These are phyloP conservation scores for Coffea humblotiana DNA, from an alignment of 305 asterid species.

Conservation along the genomic window DNA sequence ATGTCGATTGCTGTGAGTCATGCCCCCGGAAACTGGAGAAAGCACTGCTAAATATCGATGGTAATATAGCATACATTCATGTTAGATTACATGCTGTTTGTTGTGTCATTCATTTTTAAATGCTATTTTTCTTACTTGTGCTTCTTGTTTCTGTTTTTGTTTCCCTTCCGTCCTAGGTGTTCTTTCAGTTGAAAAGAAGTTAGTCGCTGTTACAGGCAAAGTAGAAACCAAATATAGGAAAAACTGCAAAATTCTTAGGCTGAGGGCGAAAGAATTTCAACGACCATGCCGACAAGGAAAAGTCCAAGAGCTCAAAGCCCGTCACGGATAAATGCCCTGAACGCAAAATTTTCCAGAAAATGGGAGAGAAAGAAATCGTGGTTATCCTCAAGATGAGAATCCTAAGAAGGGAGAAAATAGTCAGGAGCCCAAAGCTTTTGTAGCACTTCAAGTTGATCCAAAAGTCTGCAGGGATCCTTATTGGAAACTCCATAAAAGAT, in stretches of 20 bases:
- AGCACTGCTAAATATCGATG: conserved; percentile 31
- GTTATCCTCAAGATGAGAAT: neutral
- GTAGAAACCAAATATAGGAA: conserved; percentile 36
- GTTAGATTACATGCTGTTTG: neutral
- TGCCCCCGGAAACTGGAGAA: conserved; percentile 32
- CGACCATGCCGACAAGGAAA: neutral
- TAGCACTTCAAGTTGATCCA: neutral
- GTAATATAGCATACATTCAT: conserved; percentile 22
- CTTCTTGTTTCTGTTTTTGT: neutral
- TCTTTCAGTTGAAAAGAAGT: conserved; percentile 20
- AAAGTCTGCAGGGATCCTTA: conserved; percentile 14
- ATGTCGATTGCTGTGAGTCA: conserved; percentile 34
- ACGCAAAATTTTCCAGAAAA: neutral
- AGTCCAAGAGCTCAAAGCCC: neutral
- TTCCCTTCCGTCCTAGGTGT: conserved; percentile 32
- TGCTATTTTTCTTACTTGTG: neutral
- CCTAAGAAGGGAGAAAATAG: neutral
- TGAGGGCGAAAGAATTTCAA: neutral
- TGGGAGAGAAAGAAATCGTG: neutral
- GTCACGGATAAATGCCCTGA: neutral
- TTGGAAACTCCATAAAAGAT: conserved; percentile 12
- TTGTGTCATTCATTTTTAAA: neutral
- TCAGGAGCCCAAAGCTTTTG: conserved; percentile 8
- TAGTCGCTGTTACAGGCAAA: conserved; percentile 36
- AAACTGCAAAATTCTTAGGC: conserved; percentile 30